Percentiles rank a stretch among this genome's conserved stretches.
These are phyloP conservation scores for Zymoseptoria crescenta DNA, from an alignment of 2,329 filamentous ascomycete species.

Conservation along the genomic window DNA sequence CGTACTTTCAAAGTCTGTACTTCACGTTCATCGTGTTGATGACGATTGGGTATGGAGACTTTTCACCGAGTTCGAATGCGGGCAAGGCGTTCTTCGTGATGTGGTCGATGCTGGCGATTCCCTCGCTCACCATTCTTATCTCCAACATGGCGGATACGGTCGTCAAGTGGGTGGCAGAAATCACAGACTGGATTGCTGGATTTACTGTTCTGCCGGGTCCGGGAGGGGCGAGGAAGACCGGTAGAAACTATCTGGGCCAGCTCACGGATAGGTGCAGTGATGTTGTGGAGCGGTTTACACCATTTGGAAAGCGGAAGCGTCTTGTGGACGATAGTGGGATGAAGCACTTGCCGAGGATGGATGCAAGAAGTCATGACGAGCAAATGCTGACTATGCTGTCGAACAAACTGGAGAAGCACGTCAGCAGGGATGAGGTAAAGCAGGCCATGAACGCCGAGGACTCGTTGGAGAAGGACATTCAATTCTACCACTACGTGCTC, in stretches of 20 bases:
- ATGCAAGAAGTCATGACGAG: constrained; percentile 12
- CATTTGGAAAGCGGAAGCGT: background rate
- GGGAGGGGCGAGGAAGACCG: constrained; percentile 5
- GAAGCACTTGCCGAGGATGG: constrained; percentile 12
- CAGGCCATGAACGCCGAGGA: constrained; percentile 21
- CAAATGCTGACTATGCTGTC: constrained; percentile 17
- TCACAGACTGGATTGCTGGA: constrained; percentile 49
- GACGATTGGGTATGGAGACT: constrained; percentile 50
- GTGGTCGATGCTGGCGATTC: constrained; percentile 49
- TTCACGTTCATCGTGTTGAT: constrained; percentile 47
- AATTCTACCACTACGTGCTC: constrained; percentile 45
- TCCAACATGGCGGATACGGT: constrained; percentile 49
- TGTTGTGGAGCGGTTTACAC: constrained; percentile 9
- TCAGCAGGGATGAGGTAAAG: constrained; percentile 36
- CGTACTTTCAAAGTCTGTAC: constrained; percentile 46
- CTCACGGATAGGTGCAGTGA: constrained; percentile 4
- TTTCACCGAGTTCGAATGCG: constrained; percentile 40
- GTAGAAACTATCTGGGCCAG: constrained; percentile 18
- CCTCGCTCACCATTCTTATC: constrained; percentile 48
- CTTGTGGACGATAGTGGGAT: constrained; percentile 5
- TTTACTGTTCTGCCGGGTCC: constrained; percentile 37
- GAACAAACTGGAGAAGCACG: constrained; percentile 24
- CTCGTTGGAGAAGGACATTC: constrained; percentile 34
- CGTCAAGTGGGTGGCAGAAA: constrained; percentile 46
- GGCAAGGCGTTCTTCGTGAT: constrained; percentile 50